Base-by-base conservation (phyloP, 495 filamentous ascomycete genomes). In the Neurospora tetraspora region DNA sequence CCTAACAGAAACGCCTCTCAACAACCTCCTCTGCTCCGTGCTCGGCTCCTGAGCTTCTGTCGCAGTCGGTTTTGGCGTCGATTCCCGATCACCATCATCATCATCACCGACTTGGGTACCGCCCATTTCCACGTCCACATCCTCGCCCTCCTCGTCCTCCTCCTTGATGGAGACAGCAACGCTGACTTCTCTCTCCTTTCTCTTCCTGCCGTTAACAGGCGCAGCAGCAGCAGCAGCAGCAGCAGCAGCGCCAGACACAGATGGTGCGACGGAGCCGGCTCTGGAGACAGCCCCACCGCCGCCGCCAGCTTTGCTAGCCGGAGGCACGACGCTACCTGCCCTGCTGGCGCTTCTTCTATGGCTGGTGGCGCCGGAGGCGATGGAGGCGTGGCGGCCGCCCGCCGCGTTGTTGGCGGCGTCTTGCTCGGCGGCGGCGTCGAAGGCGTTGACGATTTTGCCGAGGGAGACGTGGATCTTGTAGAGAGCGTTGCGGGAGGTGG, bases 391-490 rank as follows among this genome's bases (percentile, higher is more conserved):
- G 53, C 53, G 53, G 12, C 53, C 53, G 12, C 53, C 53, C 2
- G 23, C 53, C 2, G 53, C 53, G 27, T 61, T 59, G 47, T 16
- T 61, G 53, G 23, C 27, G 12, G 53, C 53, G 23, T 61, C 53
- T 61, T 78, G 79, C 65, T 79, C 79, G 4, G 71, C 80, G 5
- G 78, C 80, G 27, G 85, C 83, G 23, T 83, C 83, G 14, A 89
- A 79, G n/a, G 80, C 77, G 69, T 88, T 88, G 61, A 89, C 86
- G 53, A 89, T 89, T 81, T 89, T 90, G 68, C 86, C 87, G 0
- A 91, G 81, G 40, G 77, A 82, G 76, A 91, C 88, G 76, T 94
- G 92, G 69, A 93, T 86, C 80, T 95, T 97, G 79, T 90, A 91
- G 5, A 97, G 83, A 0, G 91, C 88, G 72, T 94, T 96, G 9